These are phyloP conservation scores for Penicillium silybi DNA, from an alignment of 495 filamentous ascomycete species.

Conservation along the genomic window DNA sequence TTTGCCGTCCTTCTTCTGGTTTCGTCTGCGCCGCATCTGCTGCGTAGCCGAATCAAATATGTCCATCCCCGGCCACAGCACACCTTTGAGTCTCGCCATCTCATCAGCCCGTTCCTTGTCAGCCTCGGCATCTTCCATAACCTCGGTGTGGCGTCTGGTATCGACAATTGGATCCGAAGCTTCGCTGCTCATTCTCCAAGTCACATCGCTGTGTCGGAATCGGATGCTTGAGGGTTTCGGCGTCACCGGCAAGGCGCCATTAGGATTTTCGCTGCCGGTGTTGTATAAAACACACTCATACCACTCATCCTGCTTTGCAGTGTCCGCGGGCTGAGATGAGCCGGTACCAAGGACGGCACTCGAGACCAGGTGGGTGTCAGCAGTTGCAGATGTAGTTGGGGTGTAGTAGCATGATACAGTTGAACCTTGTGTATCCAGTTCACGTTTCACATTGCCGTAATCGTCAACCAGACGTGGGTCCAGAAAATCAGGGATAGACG, in stretches of 20 bases:
- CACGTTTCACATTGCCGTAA: conserved; percentile 3
- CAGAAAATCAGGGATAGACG: conserved; percentile 20
- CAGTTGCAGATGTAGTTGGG: background rate
- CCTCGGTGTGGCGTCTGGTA: background rate
- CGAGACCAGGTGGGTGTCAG: background rate
- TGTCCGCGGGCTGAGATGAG: background rate
- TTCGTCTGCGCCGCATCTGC: conserved; percentile 72
- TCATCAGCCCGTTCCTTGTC: conserved; percentile 38
- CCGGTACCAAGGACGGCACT: background rate
- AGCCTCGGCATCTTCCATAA: conserved; percentile 5
- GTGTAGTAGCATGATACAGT: background rate
- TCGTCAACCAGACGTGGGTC: conserved; percentile 34
- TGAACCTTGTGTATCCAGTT: background rate
- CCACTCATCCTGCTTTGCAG: background rate
- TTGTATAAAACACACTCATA: conserved; percentile 13
- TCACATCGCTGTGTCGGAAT: background rate
- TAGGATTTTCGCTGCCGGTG: conserved; percentile 3
- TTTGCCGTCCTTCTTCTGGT: conserved; percentile 77
- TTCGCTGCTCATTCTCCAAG: conserved; percentile 3
- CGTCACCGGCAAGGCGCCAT: conserved; percentile 15
- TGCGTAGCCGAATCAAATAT: conserved; percentile 80
- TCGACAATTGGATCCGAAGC: conserved; percentile 10
- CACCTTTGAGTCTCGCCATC: conserved; percentile 62
- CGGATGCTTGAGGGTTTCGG: conserved; percentile 13
- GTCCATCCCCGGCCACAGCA: conserved; percentile 80